A percentile compares a stretch with the other conserved stretches of the same genome.
Evolutionary conservation across 345 rosid genomes (phyloP).

Genomic region (Excoecaria agallocha): DNA sequence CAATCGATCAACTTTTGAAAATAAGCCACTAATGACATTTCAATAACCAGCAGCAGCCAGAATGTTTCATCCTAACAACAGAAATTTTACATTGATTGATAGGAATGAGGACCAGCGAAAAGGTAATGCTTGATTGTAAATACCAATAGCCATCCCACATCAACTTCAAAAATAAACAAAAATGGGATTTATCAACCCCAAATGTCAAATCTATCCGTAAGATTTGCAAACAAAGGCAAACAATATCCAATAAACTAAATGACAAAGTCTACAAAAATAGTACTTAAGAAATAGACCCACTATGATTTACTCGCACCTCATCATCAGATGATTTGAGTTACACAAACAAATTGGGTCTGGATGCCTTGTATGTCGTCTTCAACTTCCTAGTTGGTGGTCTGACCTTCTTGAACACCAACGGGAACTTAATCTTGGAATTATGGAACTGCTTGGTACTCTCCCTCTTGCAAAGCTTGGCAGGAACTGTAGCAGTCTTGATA

Average conservation of each 20-base stretch:
- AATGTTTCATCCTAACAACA: not conserved
- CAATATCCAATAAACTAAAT: slow-evolving; percentile 21
- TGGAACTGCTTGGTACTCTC: slow-evolving; percentile 63
- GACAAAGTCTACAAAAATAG: slow-evolving; percentile 20
- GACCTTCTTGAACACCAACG: slow-evolving; percentile 58
- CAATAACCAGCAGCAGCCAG: not conserved
- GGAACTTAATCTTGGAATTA: slow-evolving; percentile 61
- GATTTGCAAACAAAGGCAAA: slow-evolving; percentile 9
- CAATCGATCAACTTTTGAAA: too few relatives aligned
- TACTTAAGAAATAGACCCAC: slow-evolving; percentile 14
- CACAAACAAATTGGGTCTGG: slow-evolving; percentile 66
- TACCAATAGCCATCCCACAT: not conserved
- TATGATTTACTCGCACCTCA: not conserved
- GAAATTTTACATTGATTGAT: too few relatives aligned
- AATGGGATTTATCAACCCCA: slow-evolving; percentile 12
- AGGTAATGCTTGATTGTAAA: not conserved
- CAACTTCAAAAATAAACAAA: not conserved
- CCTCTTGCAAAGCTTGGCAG: slow-evolving; percentile 63
- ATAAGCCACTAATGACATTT: not conserved
- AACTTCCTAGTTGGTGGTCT: slow-evolving; percentile 59
- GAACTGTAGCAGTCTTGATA: slow-evolving; percentile 61
- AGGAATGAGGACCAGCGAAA: not conserved
- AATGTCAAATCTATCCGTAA: slow-evolving; percentile 5
- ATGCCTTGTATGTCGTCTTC: slow-evolving; percentile 65
- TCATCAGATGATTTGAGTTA: slow-evolving; percentile 14